Conservation (phyloP, 805 yeast species). For the Isabelozyma rhagii region DNA sequence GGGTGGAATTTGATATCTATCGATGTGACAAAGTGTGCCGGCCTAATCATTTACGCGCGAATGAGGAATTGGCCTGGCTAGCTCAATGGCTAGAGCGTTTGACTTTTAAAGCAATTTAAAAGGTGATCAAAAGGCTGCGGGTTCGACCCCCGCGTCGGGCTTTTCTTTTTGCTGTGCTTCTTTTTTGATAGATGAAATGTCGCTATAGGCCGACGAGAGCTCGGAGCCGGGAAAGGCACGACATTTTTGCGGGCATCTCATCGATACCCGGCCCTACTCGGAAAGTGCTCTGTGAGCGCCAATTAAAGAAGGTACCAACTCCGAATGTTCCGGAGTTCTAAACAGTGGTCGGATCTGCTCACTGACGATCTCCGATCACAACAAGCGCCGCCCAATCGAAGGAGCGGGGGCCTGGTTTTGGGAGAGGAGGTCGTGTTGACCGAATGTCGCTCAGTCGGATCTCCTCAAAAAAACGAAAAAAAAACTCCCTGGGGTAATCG, state of each 20-base stretch:
- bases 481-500: background rate
- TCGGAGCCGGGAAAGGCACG: background rate
- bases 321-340: background rate
- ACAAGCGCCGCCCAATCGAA: background rate
- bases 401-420: background rate
- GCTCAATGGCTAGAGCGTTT: conserved; percentile 20
- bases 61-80: conserved; percentile 6
- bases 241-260: background rate
- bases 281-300: background rate
- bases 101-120: conserved; percentile 10
- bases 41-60: too few species aligned
- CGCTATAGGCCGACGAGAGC: too few species aligned
- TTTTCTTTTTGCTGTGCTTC: conserved; percentile 3
- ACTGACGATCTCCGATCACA: background rate
- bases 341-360: background rate
- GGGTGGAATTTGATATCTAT: too few species aligned
- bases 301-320: background rate
- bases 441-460: too few species aligned
- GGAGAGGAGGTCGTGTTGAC: too few species aligned
- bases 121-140: conserved; percentile 18
- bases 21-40: too few species aligned
- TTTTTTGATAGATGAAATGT: background rate
- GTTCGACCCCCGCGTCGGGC: conserved; percentile 22
- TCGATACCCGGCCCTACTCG: background rate
- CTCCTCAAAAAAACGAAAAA: background rate